A percentile compares a stretch with the other conserved stretches of the same genome.
Conservation (phyloP, 257 asterid species). For the Phtheirospermum japonicum region DNA sequence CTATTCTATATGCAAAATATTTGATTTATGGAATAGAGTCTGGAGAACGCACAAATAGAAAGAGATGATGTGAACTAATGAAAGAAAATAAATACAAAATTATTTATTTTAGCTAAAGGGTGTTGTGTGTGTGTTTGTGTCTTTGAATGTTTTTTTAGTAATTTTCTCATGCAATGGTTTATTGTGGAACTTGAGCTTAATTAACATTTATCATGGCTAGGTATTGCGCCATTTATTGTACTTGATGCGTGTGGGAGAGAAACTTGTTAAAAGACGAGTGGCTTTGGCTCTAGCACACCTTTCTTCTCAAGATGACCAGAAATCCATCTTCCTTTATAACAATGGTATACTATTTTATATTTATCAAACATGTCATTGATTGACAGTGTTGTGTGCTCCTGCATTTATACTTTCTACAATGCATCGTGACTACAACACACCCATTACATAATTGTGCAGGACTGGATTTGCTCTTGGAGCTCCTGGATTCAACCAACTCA, state of each 20-base stretch:
- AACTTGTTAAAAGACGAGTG: conserved; percentile 56
- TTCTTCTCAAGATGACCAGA: conserved; percentile 65
- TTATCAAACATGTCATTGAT: not conserved
- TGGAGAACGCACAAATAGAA: not conserved
- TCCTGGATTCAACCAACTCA: conserved; percentile 44
- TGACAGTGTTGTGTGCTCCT: not conserved
- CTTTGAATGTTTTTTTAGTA: not conserved
- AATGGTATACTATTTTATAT: conserved; percentile 40
- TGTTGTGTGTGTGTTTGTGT: not conserved
- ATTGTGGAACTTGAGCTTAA: conserved; percentile 13
- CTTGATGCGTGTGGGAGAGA: conserved; percentile 62
- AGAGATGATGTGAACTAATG: not conserved
- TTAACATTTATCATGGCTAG: conserved; percentile 33
- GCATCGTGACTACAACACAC: no score
- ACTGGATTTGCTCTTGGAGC: conserved; percentile 64
- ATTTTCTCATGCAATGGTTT: not conserved
- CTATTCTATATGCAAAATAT: not conserved
- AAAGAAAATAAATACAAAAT: not conserved
- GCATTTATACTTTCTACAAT: no score
- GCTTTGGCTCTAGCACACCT: conserved; percentile 77
- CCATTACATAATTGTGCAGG: conserved; percentile 38
- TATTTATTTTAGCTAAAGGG: not conserved
- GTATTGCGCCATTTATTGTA: conserved; percentile 61
- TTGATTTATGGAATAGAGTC: conserved; percentile 24
- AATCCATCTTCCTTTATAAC: conserved; percentile 53